Evolutionary conservation across 108 stramenopile genomes (phyloP).

Genomic region (Aurantiochytrium sp.): DNA sequence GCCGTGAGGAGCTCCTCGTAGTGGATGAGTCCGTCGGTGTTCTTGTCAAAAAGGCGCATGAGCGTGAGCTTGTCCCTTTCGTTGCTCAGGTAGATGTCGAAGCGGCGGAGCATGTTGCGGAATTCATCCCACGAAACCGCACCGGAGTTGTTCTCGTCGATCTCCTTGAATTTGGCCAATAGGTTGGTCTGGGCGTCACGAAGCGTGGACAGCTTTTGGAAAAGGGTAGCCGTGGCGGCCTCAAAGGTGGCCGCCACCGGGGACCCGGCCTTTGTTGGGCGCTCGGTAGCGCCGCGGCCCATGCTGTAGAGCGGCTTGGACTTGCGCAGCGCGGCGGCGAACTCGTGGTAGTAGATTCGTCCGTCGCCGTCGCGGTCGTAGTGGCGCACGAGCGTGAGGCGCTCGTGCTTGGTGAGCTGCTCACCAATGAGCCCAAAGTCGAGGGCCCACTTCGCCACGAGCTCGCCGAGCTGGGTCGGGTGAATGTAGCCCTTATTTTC

Average conservation of each 20-base stretch:
- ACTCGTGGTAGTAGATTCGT: slow-evolving; percentile 18
- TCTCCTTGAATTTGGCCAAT: neutral
- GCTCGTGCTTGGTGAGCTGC: neutral
- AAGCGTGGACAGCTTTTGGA: neutral
- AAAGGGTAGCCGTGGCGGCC: neutral
- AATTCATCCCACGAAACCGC: slow-evolving; percentile 26
- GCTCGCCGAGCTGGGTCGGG: neutral
- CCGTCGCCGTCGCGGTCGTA: slow-evolving; percentile 29
- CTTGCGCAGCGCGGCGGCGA: neutral
- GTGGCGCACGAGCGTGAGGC: neutral
- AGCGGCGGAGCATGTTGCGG: slow-evolving; percentile 14
- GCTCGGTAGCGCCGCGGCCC: neutral
- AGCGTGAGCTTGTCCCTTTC: slow-evolving; percentile 47
- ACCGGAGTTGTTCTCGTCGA: neutral
- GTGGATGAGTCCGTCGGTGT: slow-evolving; percentile 46
- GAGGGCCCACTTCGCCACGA: slow-evolving; percentile 1
- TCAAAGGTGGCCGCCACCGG: neutral
- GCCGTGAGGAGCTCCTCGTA: slow-evolving; percentile 46
- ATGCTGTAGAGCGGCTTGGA: neutral
- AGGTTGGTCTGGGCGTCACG: neutral
- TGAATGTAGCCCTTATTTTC: neutral
- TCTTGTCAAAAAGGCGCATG: slow-evolving; percentile 47
- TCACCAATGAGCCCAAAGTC: slow-evolving; percentile 20
- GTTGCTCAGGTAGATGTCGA: slow-evolving; percentile 20
- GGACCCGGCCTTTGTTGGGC: neutral